These are phyloP conservation scores for Trichophyton mentagrophytes DNA, from an alignment of 2,329 filamentous ascomycete genomes.

Conservation along the genomic window DNA sequence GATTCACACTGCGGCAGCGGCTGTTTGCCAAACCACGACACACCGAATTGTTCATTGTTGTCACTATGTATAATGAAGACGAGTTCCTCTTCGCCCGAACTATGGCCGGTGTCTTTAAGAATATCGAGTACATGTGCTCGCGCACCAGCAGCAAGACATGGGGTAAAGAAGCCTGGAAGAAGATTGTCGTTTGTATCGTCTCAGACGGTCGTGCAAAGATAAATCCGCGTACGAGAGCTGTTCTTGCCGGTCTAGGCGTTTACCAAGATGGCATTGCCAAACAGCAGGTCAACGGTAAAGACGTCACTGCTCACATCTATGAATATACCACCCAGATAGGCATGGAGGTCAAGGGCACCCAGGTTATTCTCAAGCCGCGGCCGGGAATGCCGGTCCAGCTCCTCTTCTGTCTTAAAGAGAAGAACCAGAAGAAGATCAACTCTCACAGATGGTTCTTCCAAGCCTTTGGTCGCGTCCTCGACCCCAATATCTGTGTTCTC, in stretches of 20 bases:
- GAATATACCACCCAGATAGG: slow-evolving; percentile 53
- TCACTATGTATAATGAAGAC: slow-evolving; percentile 99
- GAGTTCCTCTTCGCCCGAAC: slow-evolving; percentile 91
- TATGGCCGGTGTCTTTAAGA: slow-evolving; percentile 96
- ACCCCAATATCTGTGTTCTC: slow-evolving; percentile 93
- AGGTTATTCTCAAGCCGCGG: slow-evolving; percentile 72
- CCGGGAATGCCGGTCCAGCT: slow-evolving; percentile 83
- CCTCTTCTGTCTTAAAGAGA: slow-evolving; percentile 96
- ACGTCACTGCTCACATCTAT: slow-evolving; percentile 95
- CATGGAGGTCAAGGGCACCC: slow-evolving; percentile 75
- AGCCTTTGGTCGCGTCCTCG: slow-evolving; percentile 79
- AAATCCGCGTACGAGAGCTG: slow-evolving; percentile 76
- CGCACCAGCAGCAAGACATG: slow-evolving; percentile 89
- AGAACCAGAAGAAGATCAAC: slow-evolving; percentile 99
- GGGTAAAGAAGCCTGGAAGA: slow-evolving; percentile 98
- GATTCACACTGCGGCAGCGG: slow-evolving; percentile 82
- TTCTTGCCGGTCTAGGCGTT: slow-evolving; percentile 84
- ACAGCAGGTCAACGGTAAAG: slow-evolving; percentile 91
- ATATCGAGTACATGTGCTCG: slow-evolving; percentile 96
- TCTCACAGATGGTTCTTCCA: slow-evolving; percentile 99
- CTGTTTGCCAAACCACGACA: slow-evolving; percentile 86
- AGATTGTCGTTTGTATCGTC: slow-evolving; percentile 96
- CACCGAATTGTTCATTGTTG: slow-evolving; percentile 88
- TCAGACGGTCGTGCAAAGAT: slow-evolving; percentile 96
- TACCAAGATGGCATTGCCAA: slow-evolving; percentile 98